Percentiles rank a stretch among this genome's conserved stretches.
Evolutionary conservation across 768 basidiomycete species (phyloP).

Genomic region (Rhodosporidiobolus sp.): DNA sequence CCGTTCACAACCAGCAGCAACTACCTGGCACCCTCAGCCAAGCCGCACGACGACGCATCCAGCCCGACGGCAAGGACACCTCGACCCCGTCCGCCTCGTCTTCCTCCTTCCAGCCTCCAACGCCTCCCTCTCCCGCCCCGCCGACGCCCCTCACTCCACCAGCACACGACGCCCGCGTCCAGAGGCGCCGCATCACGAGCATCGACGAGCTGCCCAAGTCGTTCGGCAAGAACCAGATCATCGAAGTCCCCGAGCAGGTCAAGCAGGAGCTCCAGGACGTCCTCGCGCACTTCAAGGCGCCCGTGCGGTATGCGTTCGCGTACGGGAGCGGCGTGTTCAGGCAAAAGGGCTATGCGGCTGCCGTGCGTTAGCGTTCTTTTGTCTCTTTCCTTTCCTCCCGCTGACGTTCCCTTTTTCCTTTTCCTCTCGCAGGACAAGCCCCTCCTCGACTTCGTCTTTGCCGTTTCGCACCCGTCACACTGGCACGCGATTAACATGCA

Average conservation of each 20-base stretch:
- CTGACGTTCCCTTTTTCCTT: neutral
- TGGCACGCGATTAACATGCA: constrained; percentile 96
- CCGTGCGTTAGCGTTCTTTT: constrained; percentile 20
- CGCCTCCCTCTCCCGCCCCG: neutral
- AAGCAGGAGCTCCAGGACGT: constrained; percentile 62
- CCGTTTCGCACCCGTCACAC: constrained; percentile 84
- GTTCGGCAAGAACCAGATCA: constrained; percentile 40
- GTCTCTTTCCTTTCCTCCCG: neutral
- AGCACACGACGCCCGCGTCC: constrained; percentile 1
- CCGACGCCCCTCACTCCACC: constrained; percentile 16
- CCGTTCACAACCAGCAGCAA: neutral
- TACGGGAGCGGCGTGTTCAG: constrained; percentile 96
- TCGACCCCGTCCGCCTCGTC: constrained; percentile 9
- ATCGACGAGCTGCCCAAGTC: constrained; percentile 27
- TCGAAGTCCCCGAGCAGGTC: constrained; percentile 28
- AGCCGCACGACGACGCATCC: constrained; percentile 15
- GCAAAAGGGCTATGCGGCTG: constrained; percentile 68
- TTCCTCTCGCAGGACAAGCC: constrained; percentile 53
- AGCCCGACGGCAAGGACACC: neutral
- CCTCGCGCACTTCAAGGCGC: constrained; percentile 75
- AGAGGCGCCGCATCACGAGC: constrained; percentile 24
- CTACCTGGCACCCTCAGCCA: constrained; percentile 8
- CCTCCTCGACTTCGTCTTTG: constrained; percentile 96
- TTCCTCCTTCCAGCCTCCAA: neutral
- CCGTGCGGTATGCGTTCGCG: constrained; percentile 93